Evolutionary conservation across 1,284 basidiomycete genomes (phyloP), one percentile per base, ranked within the genome.

Genomic region (Trametes versicolor): DNA sequence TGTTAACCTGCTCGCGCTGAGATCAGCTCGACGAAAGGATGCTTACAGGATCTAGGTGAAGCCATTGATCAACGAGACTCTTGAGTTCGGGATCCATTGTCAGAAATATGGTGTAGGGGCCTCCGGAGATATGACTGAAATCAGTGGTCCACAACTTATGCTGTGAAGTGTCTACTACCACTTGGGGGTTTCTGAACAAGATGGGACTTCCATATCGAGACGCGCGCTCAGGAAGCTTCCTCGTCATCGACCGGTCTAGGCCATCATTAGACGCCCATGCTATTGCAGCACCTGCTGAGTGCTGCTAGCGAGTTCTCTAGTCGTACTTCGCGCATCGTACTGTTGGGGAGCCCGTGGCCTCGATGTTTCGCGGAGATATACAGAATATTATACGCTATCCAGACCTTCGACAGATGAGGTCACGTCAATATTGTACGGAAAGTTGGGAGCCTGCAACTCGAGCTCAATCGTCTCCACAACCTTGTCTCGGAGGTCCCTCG

Each of bases 1-100:
- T 32, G 47, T 39, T 55, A 39, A 6, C 54, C 17, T n/a, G 4
- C 23, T 13, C 43, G 52, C 21, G 25, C 63, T 21, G 25, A 21
- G 25, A 23, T 48, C 29, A 47, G 56, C 29, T 37, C 43, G 54
- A 13, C 58, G 23, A 17, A 2, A 12, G 3, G 15, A 25, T 13
- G 50, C 74, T 37, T 72, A 88, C 87, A 66, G 83, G 77, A 71
- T 89, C 87, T 41, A 86, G 71, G 32, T 76, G 77, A 25, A 90
- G 79, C 88, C 88, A 90, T 72, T 88, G 83, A 10, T 78, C 73
- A 17, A 87, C 84, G 27, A 86, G 79, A 15, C 47, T 55, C 60
- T 83, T 76, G n/a, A 86, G 75, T 13, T 76, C 51, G 5, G 64
- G 5, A 47, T 65, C 51, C 50, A 68, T 68, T 8, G n/a, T 37